phyloP scores from a whole-genome alignment of 2,329 filamentous ascomycete species.

The Byssothecium circinans region DNA sequence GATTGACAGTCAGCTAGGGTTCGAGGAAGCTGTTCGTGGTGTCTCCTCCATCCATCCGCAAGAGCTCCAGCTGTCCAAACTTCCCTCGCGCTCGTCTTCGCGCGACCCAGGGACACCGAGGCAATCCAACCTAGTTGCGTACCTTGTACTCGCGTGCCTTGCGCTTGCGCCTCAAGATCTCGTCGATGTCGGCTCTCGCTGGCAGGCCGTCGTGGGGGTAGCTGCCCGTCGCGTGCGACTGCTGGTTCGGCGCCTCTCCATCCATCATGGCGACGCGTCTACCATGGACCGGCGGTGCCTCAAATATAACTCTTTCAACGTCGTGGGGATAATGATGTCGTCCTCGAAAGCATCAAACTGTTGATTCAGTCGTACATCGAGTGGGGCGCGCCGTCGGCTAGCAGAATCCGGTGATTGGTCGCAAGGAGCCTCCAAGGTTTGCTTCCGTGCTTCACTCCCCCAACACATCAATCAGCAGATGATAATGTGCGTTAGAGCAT shows the following conservation, averaged over 20 bases:
- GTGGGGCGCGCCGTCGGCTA: slow-evolving; percentile 5
- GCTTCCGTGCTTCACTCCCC: not conserved
- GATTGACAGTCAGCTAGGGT: slow-evolving; percentile 19
- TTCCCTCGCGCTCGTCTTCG: not conserved
- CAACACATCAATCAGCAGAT: not conserved
- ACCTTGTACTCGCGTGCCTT: slow-evolving; percentile 56
- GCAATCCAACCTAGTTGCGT: slow-evolving; percentile 10
- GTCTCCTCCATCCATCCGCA: not conserved
- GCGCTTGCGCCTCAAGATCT: slow-evolving; percentile 53
- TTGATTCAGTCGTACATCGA: not conserved
- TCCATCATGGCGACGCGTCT: slow-evolving; percentile 31
- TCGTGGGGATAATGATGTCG: slow-evolving; percentile 13
- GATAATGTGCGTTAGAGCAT: no score
- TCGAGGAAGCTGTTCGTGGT: not conserved
- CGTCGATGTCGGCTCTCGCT: slow-evolving; percentile 52
- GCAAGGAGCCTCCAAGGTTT: not conserved
- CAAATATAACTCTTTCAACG: no score
- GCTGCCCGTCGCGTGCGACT: slow-evolving; percentile 20
- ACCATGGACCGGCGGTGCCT: slow-evolving; percentile 14
- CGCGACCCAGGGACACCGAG: no score
- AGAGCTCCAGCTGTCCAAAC: not conserved
- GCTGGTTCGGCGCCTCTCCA: slow-evolving; percentile 28
- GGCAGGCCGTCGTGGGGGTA: slow-evolving; percentile 36
- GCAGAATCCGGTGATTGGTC: slow-evolving; percentile 1
- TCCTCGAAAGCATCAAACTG: not conserved